Evolutionary conservation across 2,329 filamentous ascomycete species (phyloP).

Genomic region (Chrysoporthe austroafricana): DNA sequence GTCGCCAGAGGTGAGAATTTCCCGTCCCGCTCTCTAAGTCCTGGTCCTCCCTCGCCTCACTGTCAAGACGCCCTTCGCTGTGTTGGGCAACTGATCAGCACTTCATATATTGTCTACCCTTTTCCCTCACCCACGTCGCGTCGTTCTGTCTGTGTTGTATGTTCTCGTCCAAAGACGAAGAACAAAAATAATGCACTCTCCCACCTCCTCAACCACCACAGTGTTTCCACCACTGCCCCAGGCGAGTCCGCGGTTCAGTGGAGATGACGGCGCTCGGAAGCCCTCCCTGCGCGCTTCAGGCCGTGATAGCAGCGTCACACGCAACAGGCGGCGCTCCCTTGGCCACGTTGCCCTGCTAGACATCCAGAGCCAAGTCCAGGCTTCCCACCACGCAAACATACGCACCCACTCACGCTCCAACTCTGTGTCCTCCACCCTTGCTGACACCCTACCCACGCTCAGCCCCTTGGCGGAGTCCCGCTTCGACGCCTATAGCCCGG

Average conservation of each 20-base stretch:
- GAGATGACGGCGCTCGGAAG: constrained; percentile 13
- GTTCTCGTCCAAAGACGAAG: neutral
- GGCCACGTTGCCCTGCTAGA: constrained; percentile 28
- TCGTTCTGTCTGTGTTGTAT: neutral
- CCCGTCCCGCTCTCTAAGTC: neutral
- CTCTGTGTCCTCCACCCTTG: constrained; percentile 17
- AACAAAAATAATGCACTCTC: constrained; percentile 12
- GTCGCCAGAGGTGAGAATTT: constrained; percentile 12
- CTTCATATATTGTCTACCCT: neutral
- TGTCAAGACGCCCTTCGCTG: constrained; percentile 2
- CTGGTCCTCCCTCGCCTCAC: neutral
- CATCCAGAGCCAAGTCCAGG: constrained; percentile 19
- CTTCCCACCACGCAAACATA: neutral
- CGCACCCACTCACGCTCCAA: constrained; percentile 15
- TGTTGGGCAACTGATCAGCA: constrained; percentile 14
- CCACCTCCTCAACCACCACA: constrained; percentile 19
- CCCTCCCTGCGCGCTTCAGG: constrained; percentile 14
- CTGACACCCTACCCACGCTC: constrained; percentile 33
- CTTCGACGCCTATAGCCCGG: constrained; percentile 35
- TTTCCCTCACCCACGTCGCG: neutral
- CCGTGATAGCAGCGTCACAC: constrained; percentile 22
- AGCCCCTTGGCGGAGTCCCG: constrained; percentile 37
- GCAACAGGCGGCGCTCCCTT: constrained; percentile 25
- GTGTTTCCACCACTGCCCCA: constrained; percentile 18
- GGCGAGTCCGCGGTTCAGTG: neutral